phyloP scores from a whole-genome alignment of 495 filamentous ascomycete species.

The Aspergillus hancockii region DNA sequence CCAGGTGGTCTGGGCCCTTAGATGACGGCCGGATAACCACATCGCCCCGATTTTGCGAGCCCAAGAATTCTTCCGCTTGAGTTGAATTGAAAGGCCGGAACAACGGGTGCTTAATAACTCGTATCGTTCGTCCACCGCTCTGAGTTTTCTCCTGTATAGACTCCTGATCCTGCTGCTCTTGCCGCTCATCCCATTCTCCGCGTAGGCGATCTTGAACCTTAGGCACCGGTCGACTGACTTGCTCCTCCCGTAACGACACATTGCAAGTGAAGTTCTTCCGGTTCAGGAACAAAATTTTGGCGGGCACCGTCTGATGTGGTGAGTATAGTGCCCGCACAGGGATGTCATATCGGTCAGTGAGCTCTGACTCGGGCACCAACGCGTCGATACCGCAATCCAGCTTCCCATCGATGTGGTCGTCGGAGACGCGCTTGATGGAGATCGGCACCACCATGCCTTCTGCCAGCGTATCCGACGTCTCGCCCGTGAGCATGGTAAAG shows the following conservation, averaged over 20 bases:
- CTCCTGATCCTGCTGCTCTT: constrained; percentile 78
- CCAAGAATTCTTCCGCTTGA: constrained; percentile 92
- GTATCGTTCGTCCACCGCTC: constrained; percentile 74
- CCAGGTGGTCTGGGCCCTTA: constrained; percentile 90
- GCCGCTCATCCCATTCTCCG: constrained; percentile 81
- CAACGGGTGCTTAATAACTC: constrained; percentile 95
- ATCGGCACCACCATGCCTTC: constrained; percentile 91
- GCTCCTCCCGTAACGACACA: constrained; percentile 79
- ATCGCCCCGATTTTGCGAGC: constrained; percentile 79
- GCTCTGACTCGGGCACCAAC: constrained; percentile 71
- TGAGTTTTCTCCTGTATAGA: constrained; percentile 79
- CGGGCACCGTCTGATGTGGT: constrained; percentile 78
- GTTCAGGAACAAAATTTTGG: constrained; percentile 83
- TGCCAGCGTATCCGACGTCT: constrained; percentile 77
- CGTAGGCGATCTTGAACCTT: constrained; percentile 66
- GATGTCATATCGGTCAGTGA: constrained; percentile 63
- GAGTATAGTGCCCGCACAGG: constrained; percentile 60
- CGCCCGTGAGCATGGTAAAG: constrained; percentile 96
- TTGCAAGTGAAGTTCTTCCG: constrained; percentile 77
- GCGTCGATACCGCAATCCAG: constrained; percentile 94
- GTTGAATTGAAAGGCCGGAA: constrained; percentile 90
- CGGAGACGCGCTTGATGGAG: constrained; percentile 81
- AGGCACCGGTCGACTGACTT: constrained; percentile 68
- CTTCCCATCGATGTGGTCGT: constrained; percentile 88
- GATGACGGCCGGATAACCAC: constrained; percentile 94